A percentile compares a stretch with the other conserved stretches of the same genome.
Conservation (phyloP, 179 eudicot genomes). For the Kewa caespitosa region DNA sequence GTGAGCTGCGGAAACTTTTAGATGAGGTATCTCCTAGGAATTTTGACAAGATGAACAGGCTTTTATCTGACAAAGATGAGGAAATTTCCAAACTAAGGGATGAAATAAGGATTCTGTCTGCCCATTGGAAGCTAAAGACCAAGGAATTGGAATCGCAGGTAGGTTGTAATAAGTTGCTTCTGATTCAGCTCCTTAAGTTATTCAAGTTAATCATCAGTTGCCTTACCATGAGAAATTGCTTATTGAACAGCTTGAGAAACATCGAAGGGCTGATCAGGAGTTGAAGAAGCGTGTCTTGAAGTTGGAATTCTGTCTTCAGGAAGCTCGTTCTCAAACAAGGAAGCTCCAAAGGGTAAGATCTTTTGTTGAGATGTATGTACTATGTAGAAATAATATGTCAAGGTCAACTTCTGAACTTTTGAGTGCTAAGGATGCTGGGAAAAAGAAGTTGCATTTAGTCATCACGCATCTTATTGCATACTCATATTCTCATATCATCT, state of each 20-base stretch:
- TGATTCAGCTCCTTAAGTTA: background rate
- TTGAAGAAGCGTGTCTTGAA: constrained; percentile 84
- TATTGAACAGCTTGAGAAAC: constrained; percentile 71
- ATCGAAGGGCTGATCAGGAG: constrained; percentile 76
- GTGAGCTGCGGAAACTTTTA: constrained; percentile 71
- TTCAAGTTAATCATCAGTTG: background rate
- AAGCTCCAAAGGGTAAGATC: constrained; percentile 96
- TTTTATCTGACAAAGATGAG: constrained; percentile 66
- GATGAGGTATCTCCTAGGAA: constrained; percentile 84
- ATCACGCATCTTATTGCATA: background rate
- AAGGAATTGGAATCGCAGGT: constrained; percentile 90
- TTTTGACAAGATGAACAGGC: constrained; percentile 63
- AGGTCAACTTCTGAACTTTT: background rate
- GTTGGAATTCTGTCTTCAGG: constrained; percentile 94
- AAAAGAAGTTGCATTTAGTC: background rate
- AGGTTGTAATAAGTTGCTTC: constrained; percentile 16
- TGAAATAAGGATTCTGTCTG: constrained; percentile 73
- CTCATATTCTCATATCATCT: background rate
- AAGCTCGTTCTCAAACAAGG: constrained; percentile 91
- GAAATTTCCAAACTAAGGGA: constrained; percentile 73
- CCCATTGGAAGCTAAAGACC: constrained; percentile 84
- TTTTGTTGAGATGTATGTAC: no score
- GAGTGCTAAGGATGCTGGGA: background rate
- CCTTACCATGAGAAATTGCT: background rate
- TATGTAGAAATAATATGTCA: background rate